Base-by-base conservation (phyloP, 2,329 filamentous ascomycete species). In the Penicillium vulpinum region DNA sequence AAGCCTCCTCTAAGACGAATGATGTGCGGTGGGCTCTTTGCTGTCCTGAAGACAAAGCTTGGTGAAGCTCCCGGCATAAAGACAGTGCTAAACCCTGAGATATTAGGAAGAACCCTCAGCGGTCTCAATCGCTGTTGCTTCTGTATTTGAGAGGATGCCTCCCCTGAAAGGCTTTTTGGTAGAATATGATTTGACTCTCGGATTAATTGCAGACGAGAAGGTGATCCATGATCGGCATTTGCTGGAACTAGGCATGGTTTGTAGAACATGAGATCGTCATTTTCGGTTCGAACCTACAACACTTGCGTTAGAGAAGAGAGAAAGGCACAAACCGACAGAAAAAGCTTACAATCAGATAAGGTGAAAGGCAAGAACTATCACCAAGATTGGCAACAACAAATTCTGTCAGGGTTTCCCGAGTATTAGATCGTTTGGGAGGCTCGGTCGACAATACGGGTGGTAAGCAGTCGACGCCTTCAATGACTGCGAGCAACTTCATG, bases 211-310 rank as follows among this genome's bases (percentile, higher is more conserved):
- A 97, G 77, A 8, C 81, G 51, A 26, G 45, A 29, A 5, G 56
- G 40, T 5, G 50, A 21, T 26, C 48, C 59, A 38, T 62, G 59
- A 13, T 58, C 63, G 22, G 51, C 36, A 28, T 59, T 58, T 11
- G 45, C 36, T 21, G 54, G 51, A 59, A 77, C 77, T 40, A 84
- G 81, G 64, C 91, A 88, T 1, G 93, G 92, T 70, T 94, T 87
- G 71, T 97, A 99, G 44, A 97, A 83, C 11, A 89, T 88, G 33
- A 97, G 78, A 69, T 97, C 92, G 62, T 96, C 89, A 57, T 85
- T 88, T 10, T 84, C 82, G 47, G 91, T 91, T 49, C 93, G 89
- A 28, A 92, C 78, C 89, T 92, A 61, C 36, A 36, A 47, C 41
- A 15, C 64, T 57, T 61, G 39, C 45, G 55, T 59, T 48, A 51